Evolutionary conservation across 176 grass and related monocot genomes (phyloP), one percentile per base, ranked within the genome.

Genomic region (Pharus latifolius): DNA sequence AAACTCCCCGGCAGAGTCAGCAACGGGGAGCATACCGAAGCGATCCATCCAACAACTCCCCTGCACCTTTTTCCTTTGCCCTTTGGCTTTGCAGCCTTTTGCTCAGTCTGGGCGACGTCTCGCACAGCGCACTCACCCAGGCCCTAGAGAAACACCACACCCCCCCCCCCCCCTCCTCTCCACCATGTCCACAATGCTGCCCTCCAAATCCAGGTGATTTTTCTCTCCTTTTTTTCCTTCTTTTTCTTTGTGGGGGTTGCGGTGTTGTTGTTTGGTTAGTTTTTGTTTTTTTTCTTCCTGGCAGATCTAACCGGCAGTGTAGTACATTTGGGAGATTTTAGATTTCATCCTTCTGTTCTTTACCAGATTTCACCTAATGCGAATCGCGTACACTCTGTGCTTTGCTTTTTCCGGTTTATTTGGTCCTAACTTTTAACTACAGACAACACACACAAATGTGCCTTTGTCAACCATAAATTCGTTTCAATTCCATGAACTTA

Each of bases 181-280:
- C 6, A 24, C 48, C 30, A 52, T 74, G 54, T 67, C 79, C 56
- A 67, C 83, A 69, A 91, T 83, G 88, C 74, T 87, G 78, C 76
- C 84, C 51, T 91, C 75, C 53, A 87, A 60, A 87, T 73, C 88
- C 22, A 91, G 80, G 87, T 90, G 46, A 10, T 1, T 27, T 49
- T 18, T 6, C 15, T 9, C 1, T 46, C 8, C 26, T 25, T 12
- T 14, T 1, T 20, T 12, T 0, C 1, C 26, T 38, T 17, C 26
- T 6, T 43, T 22, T 1, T 47, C 0, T 10, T 22, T 18, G 40
- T n/a, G n/a, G n/a, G n/a, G n/a, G n/a, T n/a, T n/a, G n/a, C n/a
- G 30, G 16, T 4, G 0, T 1, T 0, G 11, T 42, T 25, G 55
- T 79, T n/a, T 58, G 63, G 9, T 55, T 74, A n/a, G n/a, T n/a